A percentile compares a stretch with the other conserved stretches of the same genome.
Evolutionary conservation across 352 stramenopile species (phyloP).

Genomic region (Halophytophthora polymorphica): DNA sequence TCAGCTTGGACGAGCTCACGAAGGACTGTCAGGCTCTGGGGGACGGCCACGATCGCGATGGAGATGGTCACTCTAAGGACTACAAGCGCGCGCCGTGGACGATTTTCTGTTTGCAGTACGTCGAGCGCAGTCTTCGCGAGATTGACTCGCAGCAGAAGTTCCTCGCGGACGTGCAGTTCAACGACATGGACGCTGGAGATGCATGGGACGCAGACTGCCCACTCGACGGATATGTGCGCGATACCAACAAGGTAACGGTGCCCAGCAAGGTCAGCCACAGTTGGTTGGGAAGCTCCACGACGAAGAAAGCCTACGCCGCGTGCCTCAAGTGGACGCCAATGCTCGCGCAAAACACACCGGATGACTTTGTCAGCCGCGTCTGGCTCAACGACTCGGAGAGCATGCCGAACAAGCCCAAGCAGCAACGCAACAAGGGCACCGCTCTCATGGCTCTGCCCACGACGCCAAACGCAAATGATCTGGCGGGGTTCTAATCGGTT

Average conservation of each 20-base stretch:
- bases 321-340: conserved; percentile 36
- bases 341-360: conserved; percentile 5
- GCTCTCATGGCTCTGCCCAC: conserved; percentile 4
- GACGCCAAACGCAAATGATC: conserved; percentile 1
- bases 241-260: conserved; percentile 23
- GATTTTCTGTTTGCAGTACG: conserved; percentile 41
- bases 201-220: conserved; percentile 24
- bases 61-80: conserved; percentile 45
- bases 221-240: conserved; percentile 23
- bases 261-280: conserved; percentile 36
- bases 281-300: conserved; percentile 28
- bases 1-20: conserved; percentile 32
- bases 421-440: conserved; percentile 7
- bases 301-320: conserved; percentile 25
- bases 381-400: conserved; percentile 38
- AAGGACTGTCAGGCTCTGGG: conserved; percentile 17
- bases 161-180: conserved; percentile 29
- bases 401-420: conserved; percentile 35
- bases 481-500: conserved; percentile 8
- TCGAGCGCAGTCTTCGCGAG: conserved; percentile 27
- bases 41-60: conserved; percentile 31
- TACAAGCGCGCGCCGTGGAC: conserved; percentile 40
- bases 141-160: conserved; percentile 16
- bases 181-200: conserved; percentile 29
- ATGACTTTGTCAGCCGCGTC: conserved; percentile 31